A percentile compares a stretch with the other conserved stretches of the same genome.
Evolutionary conservation across 2,329 filamentous ascomycete species (phyloP).

Genomic region (Trichoderma simmonsii): DNA sequence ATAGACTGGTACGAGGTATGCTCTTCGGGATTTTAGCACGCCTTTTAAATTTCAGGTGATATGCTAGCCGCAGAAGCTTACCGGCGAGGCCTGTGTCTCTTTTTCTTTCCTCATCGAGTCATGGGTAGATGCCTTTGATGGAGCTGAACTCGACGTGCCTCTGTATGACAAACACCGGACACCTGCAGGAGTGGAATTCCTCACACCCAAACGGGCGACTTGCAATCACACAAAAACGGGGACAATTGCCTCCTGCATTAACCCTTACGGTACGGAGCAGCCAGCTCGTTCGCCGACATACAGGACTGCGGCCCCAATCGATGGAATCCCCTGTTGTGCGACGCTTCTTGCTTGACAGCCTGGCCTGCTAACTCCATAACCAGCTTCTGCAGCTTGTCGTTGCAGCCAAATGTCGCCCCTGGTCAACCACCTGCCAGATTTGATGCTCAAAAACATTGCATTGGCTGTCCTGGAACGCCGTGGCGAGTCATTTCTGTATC

Average conservation of each 20-base stretch:
- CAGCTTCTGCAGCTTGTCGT: constrained; percentile 6
- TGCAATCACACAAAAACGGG: constrained; percentile 1
- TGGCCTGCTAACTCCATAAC: not conserved
- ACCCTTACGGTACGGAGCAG: constrained; percentile 3
- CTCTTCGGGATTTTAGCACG: constrained; percentile 4
- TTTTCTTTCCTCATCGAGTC: not conserved
- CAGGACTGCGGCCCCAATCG: not conserved
- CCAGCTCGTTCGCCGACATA: constrained; percentile 4
- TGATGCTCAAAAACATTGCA: not conserved
- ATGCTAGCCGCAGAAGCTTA: not conserved
- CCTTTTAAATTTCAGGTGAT: not conserved
- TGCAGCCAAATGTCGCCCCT: constrained; percentile 3
- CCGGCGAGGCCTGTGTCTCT: not conserved
- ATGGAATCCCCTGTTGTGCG: constrained; percentile 12
- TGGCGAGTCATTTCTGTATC: not conserved
- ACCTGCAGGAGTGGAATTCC: constrained; percentile 9
- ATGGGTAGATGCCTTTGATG: not conserved
- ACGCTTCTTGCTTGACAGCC: constrained; percentile 13
- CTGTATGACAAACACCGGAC: constrained; percentile 16
- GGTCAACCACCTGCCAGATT: not conserved
- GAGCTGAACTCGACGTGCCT: constrained; percentile 4
- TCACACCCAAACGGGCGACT: not conserved
- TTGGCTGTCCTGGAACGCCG: not conserved
- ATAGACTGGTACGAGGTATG: not conserved
- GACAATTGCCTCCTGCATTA: constrained; percentile 4